phyloP scores from a whole-genome alignment of 139 green algal genomes.

The Trebouxia sp. region DNA sequence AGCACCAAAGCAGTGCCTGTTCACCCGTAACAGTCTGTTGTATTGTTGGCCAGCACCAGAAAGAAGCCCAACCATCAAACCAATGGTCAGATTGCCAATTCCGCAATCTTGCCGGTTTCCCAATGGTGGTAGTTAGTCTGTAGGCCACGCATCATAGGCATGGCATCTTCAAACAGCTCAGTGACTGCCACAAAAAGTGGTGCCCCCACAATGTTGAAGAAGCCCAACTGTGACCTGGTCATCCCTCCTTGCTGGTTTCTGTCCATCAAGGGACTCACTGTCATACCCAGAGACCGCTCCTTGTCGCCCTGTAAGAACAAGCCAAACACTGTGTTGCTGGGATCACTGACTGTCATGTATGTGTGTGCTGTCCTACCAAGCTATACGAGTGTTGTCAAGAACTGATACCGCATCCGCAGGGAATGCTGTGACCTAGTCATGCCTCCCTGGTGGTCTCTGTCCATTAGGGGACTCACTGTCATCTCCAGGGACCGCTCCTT shows the following conservation, averaged over 20 bases:
- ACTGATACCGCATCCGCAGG: too few relatives aligned
- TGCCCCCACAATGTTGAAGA: slow-evolving; percentile 48
- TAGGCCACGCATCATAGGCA: slow-evolving; percentile 1
- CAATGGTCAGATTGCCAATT: neutral
- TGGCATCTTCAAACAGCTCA: slow-evolving; percentile 14
- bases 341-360: too few relatives aligned
- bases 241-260: slow-evolving; percentile 47
- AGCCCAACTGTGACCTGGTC: slow-evolving; percentile 54
- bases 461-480: neutral
- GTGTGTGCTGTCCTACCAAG: too few relatives aligned
- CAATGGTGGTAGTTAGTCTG: slow-evolving; percentile 9
- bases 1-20: too few relatives aligned
- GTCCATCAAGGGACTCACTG: slow-evolving; percentile 54
- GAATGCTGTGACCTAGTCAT: neutral
- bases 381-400: too few relatives aligned
- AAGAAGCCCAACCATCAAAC: neutral
- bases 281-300: slow-evolving; percentile 43
- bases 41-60: too few relatives aligned
- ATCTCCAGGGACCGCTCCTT: neutral
- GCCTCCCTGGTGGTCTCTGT: neutral
- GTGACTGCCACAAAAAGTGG: slow-evolving; percentile 3
- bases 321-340: too few relatives aligned
- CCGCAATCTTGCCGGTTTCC: slow-evolving; percentile 8
- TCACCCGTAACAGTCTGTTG: too few relatives aligned
- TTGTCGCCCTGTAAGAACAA: slow-evolving; percentile 52